phyloP scores from a whole-genome alignment of 2,329 filamentous ascomycete genomes.

The Colletotrichum karsti region DNA sequence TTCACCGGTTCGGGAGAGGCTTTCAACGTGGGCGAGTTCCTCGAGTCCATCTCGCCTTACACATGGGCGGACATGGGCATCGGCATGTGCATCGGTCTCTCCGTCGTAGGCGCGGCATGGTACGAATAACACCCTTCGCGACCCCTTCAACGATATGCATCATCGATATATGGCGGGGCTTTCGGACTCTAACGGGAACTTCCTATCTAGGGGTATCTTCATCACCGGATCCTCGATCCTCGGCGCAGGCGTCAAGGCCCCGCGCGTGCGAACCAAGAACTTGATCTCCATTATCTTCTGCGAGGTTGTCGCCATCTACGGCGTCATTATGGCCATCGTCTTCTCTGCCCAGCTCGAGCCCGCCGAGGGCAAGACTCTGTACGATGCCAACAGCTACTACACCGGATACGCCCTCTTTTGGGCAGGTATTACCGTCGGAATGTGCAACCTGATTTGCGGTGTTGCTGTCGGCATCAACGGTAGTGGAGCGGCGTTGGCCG shows the following conservation, averaged over 20 bases:
- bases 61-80: conserved; percentile 94
- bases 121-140: conserved; percentile 51
- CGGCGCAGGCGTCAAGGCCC: conserved; percentile 94
- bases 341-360: conserved; percentile 88
- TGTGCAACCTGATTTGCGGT: conserved; percentile 96
- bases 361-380: conserved; percentile 70
- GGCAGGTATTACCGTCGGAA: conserved; percentile 91
- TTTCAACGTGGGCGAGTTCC: conserved; percentile 96
- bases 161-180: conserved; percentile 11
- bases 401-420: conserved; percentile 97
- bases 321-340: conserved; percentile 99
- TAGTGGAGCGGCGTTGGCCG: conserved; percentile 92
- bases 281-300: conserved; percentile 99
- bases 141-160: background rate
- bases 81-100: conserved; percentile 92
- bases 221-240: conserved; percentile 98
- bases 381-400: conserved; percentile 85
- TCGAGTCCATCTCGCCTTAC: conserved; percentile 93
- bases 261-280: conserved; percentile 99
- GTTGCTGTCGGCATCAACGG: conserved; percentile 98
- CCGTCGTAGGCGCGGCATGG: conserved; percentile 97
- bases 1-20: conserved; percentile 95
- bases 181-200: background rate
- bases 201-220: conserved; percentile 85
- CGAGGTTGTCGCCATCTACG: conserved; percentile 99